These are phyloP conservation scores for Quambalaria eucalypti DNA, from an alignment of 1,284 basidiomycete species.

Conservation along the genomic window DNA sequence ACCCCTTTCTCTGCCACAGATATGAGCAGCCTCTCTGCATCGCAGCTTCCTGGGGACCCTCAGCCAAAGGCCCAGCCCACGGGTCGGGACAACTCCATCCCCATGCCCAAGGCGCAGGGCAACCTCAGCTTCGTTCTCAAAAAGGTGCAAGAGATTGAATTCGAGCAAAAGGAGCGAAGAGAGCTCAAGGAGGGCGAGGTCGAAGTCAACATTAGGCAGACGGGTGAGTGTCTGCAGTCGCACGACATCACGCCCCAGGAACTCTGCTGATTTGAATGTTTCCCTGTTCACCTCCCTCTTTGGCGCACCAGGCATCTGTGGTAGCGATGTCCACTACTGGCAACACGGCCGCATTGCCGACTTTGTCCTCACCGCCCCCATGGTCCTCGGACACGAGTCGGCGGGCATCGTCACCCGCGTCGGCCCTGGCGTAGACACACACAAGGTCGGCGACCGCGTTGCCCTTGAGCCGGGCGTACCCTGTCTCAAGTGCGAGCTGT, in stretches of 20 bases:
- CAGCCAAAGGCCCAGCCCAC: conserved; percentile 2
- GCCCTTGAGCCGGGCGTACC: conserved; percentile 73
- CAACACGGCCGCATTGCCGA: conserved; percentile 51
- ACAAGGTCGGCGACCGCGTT: conserved; percentile 75
- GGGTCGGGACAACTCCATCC: conserved; percentile 35
- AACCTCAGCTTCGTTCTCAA: conserved; percentile 73
- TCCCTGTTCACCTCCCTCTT: too few species aligned
- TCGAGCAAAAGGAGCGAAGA: conserved; percentile 67
- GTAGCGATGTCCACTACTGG: conserved; percentile 55
- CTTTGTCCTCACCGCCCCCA: conserved; percentile 66
- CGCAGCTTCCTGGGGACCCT: background rate
- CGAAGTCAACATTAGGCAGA: conserved; percentile 78
- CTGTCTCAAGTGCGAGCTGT: conserved; percentile 60
- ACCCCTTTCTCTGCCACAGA: too few species aligned
- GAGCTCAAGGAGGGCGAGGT: conserved; percentile 61
- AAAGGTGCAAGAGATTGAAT: conserved; percentile 62
- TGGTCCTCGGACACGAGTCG: conserved; percentile 63
- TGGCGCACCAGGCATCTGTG: conserved; percentile 62
- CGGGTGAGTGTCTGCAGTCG: background rate
- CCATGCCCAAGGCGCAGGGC: conserved; percentile 26
- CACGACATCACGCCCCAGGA: background rate
- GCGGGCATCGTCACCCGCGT: conserved; percentile 56
- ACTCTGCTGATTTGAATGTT: too few species aligned
- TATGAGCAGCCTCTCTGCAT: background rate
- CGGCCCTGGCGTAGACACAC: conserved; percentile 61